Evolutionary conservation across 495 filamentous ascomycete species (phyloP), one percentile per base, ranked within the genome.

Genomic region (Trichoderma reesei): DNA sequence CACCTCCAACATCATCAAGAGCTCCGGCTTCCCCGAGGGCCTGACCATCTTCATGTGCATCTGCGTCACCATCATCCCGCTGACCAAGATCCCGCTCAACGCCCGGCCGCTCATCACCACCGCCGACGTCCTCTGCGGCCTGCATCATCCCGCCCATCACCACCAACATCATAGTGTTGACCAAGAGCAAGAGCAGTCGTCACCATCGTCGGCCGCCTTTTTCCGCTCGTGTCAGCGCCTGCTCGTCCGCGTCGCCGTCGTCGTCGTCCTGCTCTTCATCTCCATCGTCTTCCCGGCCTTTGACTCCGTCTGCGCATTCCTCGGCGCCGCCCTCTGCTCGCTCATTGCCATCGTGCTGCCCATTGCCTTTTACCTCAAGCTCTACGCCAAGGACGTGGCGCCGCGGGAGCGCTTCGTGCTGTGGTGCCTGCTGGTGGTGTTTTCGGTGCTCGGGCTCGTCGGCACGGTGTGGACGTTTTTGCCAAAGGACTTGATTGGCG

Each of bases 41-140:
- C 70, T 96, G 38, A 88, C 87, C 16, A 74, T 92, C 42, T 82
- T 90, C 66, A 90, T 98, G 68, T 88, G 90, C 46, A 74, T 88
- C 51, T 94, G 91, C 74, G 88, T 97, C 67, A 86, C 88, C 61
- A 91, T 98, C 69, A 96, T 98, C 65, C 94, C 94, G 4, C 77
- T 98, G 38, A 96, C 94, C 16, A 98, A 98, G 75, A 85, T 96
- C 31, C 94, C 94, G 18, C 77, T 98, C 61, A 96, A 96, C 73
- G 88, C 89, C 26, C 86, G 91, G 1, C 94, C 94, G 44, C 91
- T 98, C 67, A 81, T 96, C 56, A 85, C 87, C 14, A 96, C 91
- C 1, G 71, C 90, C 64, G 94, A 98, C 77, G 82, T 92, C 38
- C 72, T 95, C 38, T 79, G 84, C 63, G 90, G 92, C 46, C 81